phyloP scores from a whole-genome alignment of 1,284 basidiomycete genomes.

The Golubevia pallescens region DNA sequence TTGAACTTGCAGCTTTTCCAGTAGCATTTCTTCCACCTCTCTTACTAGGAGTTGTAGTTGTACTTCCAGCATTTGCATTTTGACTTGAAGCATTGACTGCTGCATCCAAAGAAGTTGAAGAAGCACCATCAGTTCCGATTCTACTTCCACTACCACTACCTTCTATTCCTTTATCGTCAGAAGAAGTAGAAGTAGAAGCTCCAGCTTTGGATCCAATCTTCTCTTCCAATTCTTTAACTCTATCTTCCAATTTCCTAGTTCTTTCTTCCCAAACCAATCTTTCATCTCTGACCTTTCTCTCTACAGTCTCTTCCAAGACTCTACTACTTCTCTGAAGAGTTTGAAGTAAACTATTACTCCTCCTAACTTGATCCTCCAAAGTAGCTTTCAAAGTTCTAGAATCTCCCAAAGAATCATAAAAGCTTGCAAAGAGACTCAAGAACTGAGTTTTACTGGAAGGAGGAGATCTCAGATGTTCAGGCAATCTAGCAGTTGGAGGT shows the following conservation, averaged over 20 bases:
- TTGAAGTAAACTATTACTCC: slow-evolving; percentile 55
- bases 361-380: slow-evolving; percentile 55
- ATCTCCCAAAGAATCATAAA: slow-evolving; percentile 57
- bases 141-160: background rate
- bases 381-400: slow-evolving; percentile 58
- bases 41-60: background rate
- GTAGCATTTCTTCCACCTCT: background rate
- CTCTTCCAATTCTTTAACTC: slow-evolving; percentile 33
- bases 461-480: slow-evolving; percentile 41
- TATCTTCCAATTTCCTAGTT: slow-evolving; percentile 35
- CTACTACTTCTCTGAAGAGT: slow-evolving; percentile 52
- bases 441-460: slow-evolving; percentile 49
- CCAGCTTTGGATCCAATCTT: slow-evolving; percentile 5
- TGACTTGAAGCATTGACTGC: background rate
- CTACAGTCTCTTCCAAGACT: slow-evolving; percentile 54
- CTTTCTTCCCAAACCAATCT: slow-evolving; percentile 40
- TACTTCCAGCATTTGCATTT: background rate
- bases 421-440: slow-evolving; percentile 55
- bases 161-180: background rate
- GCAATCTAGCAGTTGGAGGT: slow-evolving; percentile 21
- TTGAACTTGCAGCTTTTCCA: background rate
- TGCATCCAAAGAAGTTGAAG: background rate
- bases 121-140: background rate
- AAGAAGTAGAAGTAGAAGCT: background rate
- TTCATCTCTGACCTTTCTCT: slow-evolving; percentile 45